phyloP scores from a whole-genome alignment of 805 yeast species.

The Schwanniomyces yamadae region DNA sequence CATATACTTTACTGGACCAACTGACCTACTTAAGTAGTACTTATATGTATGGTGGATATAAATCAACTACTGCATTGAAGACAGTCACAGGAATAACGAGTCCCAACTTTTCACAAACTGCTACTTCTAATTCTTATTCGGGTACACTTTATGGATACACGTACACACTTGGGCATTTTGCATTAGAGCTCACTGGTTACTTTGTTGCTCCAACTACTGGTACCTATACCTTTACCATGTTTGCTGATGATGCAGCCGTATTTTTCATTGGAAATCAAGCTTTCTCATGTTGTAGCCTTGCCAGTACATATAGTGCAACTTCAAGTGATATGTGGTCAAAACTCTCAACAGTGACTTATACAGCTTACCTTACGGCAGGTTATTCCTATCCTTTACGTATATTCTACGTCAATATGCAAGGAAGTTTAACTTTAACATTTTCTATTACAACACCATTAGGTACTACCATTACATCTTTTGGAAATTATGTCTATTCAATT shows the following conservation, averaged over 20 bases:
- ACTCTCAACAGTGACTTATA: too few relatives aligned
- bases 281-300: slow-evolving; percentile 30
- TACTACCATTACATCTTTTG: slow-evolving; percentile 12
- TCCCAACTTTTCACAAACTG: too few relatives aligned
- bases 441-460: slow-evolving; percentile 19
- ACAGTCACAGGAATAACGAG: slow-evolving; percentile 4
- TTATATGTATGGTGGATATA: slow-evolving; percentile 2
- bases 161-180: slow-evolving; percentile 16
- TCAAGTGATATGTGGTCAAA: too few relatives aligned
- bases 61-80: neutral
- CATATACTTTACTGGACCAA: slow-evolving; percentile 1
- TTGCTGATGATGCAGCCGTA: slow-evolving; percentile 32
- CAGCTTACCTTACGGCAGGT: slow-evolving; percentile 17
- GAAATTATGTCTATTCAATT: slow-evolving; percentile 12
- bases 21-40: neutral
- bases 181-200: slow-evolving; percentile 21
- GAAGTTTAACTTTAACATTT: slow-evolving; percentile 13
- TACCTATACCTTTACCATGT: slow-evolving; percentile 19
- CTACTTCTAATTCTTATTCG: too few relatives aligned
- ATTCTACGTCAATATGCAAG: slow-evolving; percentile 17
- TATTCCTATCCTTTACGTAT: slow-evolving; percentile 26
- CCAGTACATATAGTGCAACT: neutral
- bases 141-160: slow-evolving; percentile 5
- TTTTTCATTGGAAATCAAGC: slow-evolving; percentile 27
- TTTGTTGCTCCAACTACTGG: slow-evolving; percentile 26